Evolutionary conservation across 805 yeast species (phyloP).

Genomic region (Saccharomycopsis capsularis): DNA sequence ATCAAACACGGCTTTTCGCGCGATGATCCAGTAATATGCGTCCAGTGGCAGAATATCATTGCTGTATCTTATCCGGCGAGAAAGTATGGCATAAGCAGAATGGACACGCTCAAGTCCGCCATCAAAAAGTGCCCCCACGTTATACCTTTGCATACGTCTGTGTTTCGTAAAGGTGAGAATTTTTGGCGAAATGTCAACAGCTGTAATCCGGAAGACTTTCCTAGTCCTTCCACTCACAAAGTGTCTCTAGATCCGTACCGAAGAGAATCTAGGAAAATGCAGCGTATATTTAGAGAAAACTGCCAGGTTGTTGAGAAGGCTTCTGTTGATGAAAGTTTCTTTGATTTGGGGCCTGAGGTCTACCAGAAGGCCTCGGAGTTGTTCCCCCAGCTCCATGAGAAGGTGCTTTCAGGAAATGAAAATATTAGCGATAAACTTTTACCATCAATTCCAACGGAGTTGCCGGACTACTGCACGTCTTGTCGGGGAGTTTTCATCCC

Average conservation of each 20-base stretch:
- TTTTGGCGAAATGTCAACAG: conserved; percentile 66
- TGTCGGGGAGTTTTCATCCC: conserved; percentile 9
- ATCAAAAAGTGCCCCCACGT: conserved; percentile 67
- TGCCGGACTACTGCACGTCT: conserved; percentile 28
- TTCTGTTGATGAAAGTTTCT: conserved; percentile 87
- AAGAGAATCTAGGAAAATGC: conserved; percentile 74
- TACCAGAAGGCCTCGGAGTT: conserved; percentile 34
- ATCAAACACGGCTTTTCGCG: conserved; percentile 55
- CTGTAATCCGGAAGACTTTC: conserved; percentile 41
- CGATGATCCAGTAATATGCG: conserved; percentile 84
- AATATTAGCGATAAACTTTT: conserved; percentile 27
- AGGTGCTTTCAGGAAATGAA: conserved; percentile 20
- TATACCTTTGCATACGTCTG: conserved; percentile 86
- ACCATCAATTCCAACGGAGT: conserved; percentile 38
- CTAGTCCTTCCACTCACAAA: conserved; percentile 60
- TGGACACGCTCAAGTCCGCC: conserved; percentile 68
- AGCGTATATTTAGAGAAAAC: conserved; percentile 51
- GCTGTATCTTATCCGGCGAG: conserved; percentile 92
- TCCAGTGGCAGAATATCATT: conserved; percentile 85
- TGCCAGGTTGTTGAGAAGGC: conserved; percentile 84
- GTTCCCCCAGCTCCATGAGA: conserved; percentile 40
- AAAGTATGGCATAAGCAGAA: conserved; percentile 69
- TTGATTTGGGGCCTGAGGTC: conserved; percentile 72
- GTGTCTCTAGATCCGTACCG: conserved; percentile 90
- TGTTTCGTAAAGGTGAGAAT: conserved; percentile 78